Evolutionary conservation across 2,329 filamentous ascomycete species (phyloP), one percentile per base, ranked within the genome.

Genomic region (Ophiostoma quercus): DNA sequence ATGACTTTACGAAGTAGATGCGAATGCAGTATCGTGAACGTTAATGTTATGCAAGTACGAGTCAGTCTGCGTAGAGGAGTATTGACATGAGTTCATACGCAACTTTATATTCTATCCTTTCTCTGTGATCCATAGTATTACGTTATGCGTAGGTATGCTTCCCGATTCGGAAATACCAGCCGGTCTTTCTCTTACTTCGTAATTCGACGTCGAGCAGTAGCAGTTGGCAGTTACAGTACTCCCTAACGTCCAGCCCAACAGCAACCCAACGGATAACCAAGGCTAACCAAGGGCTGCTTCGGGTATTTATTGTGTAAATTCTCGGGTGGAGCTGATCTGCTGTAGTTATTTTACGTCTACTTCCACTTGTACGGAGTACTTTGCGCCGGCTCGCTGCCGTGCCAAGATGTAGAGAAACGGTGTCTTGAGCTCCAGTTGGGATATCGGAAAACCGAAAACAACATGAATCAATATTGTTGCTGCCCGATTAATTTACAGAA

Each of bases 301-400:
- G 22, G 51, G 51, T 29, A 25, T 29, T n/a, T 57, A 57, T 25
- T 57, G 51, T 57, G n/a, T 57, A 57, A 47, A 47, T 47, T 19
- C 14, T n/a, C 16, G 5, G 19, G 43, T 47, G 43, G 16, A 47
- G 43, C 16, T 43, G 12, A 16, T 43, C 14, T 43, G 12, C 34
- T 34, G 34, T 34, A 29, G 34, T 34, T 34, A 43, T 43, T 43
- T 14, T 19, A n/a, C 43, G 19, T 47, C 43, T 16, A 19, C 43
- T 47, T 19, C 43, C 16, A 47, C 43, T n/a, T 47, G 16, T 6
- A 47, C 19, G 43, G 14, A 43, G 41, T 47, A 7, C 51, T 57
- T 25, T 57, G 51, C 12, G n/a, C 51, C 51, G 51, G 51, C 51
- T 57, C 51, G 51, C 51, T 57, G 51, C 51, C 51, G 51, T 25